A percentile compares a stretch with the other conserved stretches of the same genome.
Conservation (phyloP, 371 early-diverging fungal genomes). For the Parasitella parasitica region DNA sequence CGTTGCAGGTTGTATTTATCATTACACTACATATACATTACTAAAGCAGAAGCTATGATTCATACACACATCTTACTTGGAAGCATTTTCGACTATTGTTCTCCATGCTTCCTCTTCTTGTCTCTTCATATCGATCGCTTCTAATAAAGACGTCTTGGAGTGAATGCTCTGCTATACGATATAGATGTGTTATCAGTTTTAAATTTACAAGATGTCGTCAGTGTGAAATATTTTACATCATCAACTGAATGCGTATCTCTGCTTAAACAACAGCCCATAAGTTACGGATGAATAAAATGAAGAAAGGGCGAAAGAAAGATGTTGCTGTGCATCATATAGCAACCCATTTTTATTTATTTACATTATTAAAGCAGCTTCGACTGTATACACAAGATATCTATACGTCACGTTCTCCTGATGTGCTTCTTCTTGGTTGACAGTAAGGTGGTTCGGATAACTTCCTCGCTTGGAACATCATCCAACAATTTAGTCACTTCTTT, state of each 20-base stretch:
- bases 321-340: too few relatives aligned
- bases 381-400: not conserved
- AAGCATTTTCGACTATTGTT: not conserved
- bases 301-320: not conserved
- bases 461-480: slow-evolving; percentile 4
- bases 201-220: too few relatives aligned
- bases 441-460: slow-evolving; percentile 10
- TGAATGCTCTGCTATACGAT: too few relatives aligned
- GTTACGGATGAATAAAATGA: not conserved
- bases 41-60: not conserved
- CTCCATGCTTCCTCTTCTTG: not conserved
- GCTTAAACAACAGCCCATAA: not conserved
- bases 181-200: not conserved
- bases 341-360: not conserved
- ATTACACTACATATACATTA: not conserved
- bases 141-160: not conserved
- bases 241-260: not conserved
- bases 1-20: not conserved
- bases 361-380: not conserved
- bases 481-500: slow-evolving; percentile 1
- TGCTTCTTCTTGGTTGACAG: not conserved
- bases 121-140: not conserved
- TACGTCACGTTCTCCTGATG: not conserved
- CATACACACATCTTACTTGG: not conserved
- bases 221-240: not conserved